Evolutionary conservation across 441 rosid genomes (phyloP), one percentile per base, ranked within the genome.

Genomic region (Geranium incanum): DNA sequence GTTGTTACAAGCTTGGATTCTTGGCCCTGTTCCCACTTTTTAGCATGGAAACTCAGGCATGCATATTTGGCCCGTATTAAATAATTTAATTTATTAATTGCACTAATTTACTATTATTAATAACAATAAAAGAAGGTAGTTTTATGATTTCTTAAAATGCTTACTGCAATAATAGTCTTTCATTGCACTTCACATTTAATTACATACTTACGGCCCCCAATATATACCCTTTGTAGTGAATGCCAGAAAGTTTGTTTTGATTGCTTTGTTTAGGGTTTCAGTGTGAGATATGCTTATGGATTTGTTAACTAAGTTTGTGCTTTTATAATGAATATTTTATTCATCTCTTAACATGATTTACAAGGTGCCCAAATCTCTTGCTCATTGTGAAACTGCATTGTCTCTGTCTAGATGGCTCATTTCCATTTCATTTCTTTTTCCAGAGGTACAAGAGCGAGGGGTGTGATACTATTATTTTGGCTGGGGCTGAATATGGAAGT

Each of bases 401-500:
- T 16, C 13, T 21, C 36, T 60, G 66, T 21, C 23, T 21, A 23
- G 36, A 19, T 62, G 36, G 6, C 0, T 60, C 66, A 59, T 19
- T 59, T 59, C 64, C 28, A 19, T 59, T 59, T 18, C 0, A 23
- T 62, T 62, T 48, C 2, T 21, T 9, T 71, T 60, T 9, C 4
- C 79, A 77, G 79, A 72, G 76, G 70, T 77, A 90, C 89, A 89
- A 84, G 82, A 82, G 76, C 36, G 92, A 88, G 70, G 97, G 97
- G 19, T 85, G 77, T 0, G 85, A 82, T 68, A 90, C 93, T 33
- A 72, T 92, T 68, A 87, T 92, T 71, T 80, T 92, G 85, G 97
- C 98, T 15, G 95, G 98, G 68, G 93, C 95, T 1, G 98, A 92
- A 81, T 92, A 90, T 78, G 98, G 96, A 50, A 87, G 96, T 76